phyloP scores from a whole-genome alignment of 768 basidiomycete species.

The Mycena alexandri region DNA sequence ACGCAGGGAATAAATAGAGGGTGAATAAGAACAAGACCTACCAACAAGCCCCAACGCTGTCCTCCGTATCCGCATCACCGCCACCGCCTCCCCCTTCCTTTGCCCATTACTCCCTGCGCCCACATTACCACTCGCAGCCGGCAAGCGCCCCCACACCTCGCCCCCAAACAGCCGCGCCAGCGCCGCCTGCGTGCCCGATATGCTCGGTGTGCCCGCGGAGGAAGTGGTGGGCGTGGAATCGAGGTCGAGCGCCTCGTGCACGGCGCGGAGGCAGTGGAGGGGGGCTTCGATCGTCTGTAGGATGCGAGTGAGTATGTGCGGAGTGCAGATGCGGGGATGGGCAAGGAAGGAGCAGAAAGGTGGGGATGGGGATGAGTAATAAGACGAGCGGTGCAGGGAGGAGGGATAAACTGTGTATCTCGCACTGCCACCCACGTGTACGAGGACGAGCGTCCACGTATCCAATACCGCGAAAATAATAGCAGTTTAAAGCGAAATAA shows the following conservation, averaged over 20 bases:
- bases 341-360: background rate
- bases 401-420: too few relatives aligned
- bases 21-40: constrained; percentile 50
- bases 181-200: background rate
- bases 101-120: constrained; percentile 46
- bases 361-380: background rate
- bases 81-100: background rate
- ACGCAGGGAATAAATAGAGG: too few relatives aligned
- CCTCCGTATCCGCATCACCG: constrained; percentile 66
- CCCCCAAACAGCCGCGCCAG: constrained; percentile 78
- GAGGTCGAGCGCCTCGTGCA: constrained; percentile 86
- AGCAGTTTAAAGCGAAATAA: constrained; percentile 3
- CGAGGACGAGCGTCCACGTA: too few relatives aligned
- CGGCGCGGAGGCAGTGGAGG: constrained; percentile 85
- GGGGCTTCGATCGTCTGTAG: constrained; percentile 86
- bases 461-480: background rate
- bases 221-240: constrained; percentile 46
- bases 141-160: constrained; percentile 76
- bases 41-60: constrained; percentile 85
- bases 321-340: background rate
- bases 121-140: constrained; percentile 41
- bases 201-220: background rate
- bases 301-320: background rate
- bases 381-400: too few relatives aligned
- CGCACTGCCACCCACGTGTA: too few relatives aligned